Percentiles rank a stretch among this genome's conserved stretches.
Evolutionary conservation across 2,329 filamentous ascomycete genomes (phyloP).

Genomic region (Sporothrix curviconia): DNA sequence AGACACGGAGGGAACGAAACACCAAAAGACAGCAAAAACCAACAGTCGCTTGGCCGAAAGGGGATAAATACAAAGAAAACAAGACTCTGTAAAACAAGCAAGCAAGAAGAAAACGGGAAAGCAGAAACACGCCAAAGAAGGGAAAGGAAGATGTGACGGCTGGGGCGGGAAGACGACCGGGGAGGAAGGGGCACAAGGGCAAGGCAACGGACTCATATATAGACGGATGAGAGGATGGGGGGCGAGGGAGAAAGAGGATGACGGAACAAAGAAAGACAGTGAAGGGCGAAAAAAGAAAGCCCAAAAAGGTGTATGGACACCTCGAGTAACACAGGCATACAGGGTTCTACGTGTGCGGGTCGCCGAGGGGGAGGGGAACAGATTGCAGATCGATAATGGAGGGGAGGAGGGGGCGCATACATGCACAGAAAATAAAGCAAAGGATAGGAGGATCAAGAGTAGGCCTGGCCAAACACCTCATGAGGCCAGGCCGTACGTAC

Average conservation of each 20-base stretch:
- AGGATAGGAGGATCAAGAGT: background rate
- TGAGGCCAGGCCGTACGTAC: too few relatives aligned
- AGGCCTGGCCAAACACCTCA: too few relatives aligned
- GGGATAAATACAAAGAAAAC: background rate
- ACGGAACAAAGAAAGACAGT: background rate
- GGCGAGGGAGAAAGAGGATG: background rate
- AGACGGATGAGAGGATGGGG: background rate
- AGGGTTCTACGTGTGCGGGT: background rate
- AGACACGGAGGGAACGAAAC: background rate
- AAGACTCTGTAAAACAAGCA: background rate
- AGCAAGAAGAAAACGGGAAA: background rate
- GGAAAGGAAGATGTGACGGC: background rate
- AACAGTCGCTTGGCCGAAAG: background rate
- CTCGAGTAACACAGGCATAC: background rate
- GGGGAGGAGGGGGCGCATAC: background rate
- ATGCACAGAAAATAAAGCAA: background rate
- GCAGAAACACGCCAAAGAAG: background rate
- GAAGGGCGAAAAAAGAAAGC: too few relatives aligned
- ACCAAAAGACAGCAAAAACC: background rate
- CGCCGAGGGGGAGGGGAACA: background rate
- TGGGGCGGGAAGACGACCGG: background rate
- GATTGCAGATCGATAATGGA: background rate
- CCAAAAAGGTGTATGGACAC: constrained; percentile 10
- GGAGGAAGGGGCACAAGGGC: background rate
- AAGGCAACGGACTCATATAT: constrained; percentile 1